Evolutionary conservation across 2,329 filamentous ascomycete genomes (phyloP).

Genomic region (Gaeumannomyces tritici): DNA sequence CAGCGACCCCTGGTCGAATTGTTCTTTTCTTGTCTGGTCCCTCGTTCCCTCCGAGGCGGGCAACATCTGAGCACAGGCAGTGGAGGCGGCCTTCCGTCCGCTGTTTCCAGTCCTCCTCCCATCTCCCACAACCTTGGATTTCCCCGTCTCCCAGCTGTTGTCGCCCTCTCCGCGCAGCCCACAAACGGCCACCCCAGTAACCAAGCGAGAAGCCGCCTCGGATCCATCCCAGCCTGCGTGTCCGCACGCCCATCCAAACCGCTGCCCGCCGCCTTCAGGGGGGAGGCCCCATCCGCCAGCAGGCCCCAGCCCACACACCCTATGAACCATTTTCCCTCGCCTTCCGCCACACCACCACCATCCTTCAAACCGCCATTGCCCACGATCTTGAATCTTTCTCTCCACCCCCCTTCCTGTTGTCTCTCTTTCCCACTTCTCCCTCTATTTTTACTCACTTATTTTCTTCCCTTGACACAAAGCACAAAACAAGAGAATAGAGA

Average conservation of each 20-base stretch:
- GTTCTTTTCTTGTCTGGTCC: not conserved
- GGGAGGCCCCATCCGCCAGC: conserved; percentile 5
- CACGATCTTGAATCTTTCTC: not conserved
- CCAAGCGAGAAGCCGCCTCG: not conserved
- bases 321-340: not conserved
- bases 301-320: conserved; percentile 9
- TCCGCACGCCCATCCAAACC: conserved; percentile 6
- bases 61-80: not conserved
- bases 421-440: not conserved
- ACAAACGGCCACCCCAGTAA: not conserved
- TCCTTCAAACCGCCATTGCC: not conserved
- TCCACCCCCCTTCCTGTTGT: conserved; percentile 10
- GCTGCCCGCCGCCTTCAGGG: not conserved
- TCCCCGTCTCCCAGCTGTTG: not conserved
- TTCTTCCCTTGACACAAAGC: not conserved
- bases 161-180: conserved; percentile 5
- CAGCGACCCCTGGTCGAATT: not conserved
- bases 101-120: not conserved
- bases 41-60: not conserved
- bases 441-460: conserved; percentile 1
- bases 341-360: not conserved
- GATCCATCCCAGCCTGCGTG: conserved; percentile 3
- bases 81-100: not conserved
- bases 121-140: not conserved
- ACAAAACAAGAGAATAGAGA: not conserved